Conservation (phyloP, 192 early-diverging fungal species). For the Linnemannia elongata region DNA sequence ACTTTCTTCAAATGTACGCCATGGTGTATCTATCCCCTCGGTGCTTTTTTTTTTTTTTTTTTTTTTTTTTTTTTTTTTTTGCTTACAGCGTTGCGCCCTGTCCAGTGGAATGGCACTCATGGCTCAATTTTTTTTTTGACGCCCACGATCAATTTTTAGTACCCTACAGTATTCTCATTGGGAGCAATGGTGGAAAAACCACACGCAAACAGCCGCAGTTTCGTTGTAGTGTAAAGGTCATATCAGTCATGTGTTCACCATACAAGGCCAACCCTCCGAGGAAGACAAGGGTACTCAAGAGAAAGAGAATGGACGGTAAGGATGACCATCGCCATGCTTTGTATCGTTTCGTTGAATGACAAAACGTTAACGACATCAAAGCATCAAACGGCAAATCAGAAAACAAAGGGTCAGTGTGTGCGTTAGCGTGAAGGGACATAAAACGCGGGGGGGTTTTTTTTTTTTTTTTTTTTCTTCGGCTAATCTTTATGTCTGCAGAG, state of each 20-base stretch:
- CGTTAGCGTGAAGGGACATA: not conserved
- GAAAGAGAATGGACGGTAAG: not conserved
- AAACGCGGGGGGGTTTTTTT: too few relatives aligned
- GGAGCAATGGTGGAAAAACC: not conserved
- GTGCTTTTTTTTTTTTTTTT: too few relatives aligned
- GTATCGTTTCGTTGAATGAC: not conserved
- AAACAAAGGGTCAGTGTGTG: not conserved
- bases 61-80: too few relatives aligned
- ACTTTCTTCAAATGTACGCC: not conserved
- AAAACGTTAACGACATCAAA: not conserved
- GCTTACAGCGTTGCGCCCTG: not conserved
- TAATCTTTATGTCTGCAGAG: not conserved
- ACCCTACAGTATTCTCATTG: too few relatives aligned
- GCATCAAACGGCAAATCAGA: not conserved
- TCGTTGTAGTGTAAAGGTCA: not conserved
- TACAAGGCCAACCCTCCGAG: not conserved
- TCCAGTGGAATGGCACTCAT: not conserved
- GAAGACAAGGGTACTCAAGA: not conserved
- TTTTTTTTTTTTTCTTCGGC: not conserved
- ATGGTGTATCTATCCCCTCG: not conserved
- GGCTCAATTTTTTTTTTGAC: not conserved
- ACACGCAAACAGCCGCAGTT: not conserved
- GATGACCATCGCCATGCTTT: not conserved
- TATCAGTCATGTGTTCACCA: not conserved
- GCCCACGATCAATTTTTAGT: not conserved